These are phyloP conservation scores for Biscogniauxia marginata DNA, from an alignment of 2,329 filamentous ascomycete species.

Conservation along the genomic window DNA sequence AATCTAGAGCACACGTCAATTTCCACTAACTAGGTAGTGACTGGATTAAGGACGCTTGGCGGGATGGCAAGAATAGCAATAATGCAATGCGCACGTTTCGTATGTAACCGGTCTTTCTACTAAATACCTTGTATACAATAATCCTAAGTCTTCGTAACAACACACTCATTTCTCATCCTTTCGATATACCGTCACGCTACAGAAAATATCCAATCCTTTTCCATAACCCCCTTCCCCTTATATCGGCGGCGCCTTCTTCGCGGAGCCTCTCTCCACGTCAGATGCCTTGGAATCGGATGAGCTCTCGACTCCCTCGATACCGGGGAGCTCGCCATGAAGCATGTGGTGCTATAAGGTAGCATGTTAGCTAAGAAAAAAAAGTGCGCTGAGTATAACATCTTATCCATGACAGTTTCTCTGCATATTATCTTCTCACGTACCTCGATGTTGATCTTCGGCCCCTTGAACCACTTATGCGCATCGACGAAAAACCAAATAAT, in stretches of 20 bases:
- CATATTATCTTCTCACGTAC: conserved; percentile 13
- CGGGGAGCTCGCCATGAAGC: conserved; percentile 20
- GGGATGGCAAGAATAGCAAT: no score
- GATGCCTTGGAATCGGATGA: conserved; percentile 7
- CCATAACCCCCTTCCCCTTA: not conserved
- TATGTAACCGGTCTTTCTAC: not conserved
- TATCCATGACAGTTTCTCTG: no score
- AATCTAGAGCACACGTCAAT: no score
- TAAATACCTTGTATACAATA: not conserved
- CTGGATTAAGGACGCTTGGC: no score
- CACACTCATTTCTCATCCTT: not conserved
- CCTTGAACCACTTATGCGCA: conserved; percentile 68
- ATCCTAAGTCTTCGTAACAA: not conserved
- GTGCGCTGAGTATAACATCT: no score
- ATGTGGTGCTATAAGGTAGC: conserved; percentile 24
- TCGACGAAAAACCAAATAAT: conserved; percentile 62
- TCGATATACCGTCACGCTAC: not conserved
- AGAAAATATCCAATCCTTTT: not conserved
- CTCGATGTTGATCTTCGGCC: conserved; percentile 66
- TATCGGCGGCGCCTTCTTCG: conserved; percentile 14
- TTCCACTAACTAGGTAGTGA: no score
- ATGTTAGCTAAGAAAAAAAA: not conserved
- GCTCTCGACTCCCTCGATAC: conserved; percentile 19
- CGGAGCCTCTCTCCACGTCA: conserved; percentile 26
- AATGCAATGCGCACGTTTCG: not conserved